phyloP scores from a whole-genome alignment of 2,329 filamentous ascomycete species.

The Penicillium sp. region DNA sequence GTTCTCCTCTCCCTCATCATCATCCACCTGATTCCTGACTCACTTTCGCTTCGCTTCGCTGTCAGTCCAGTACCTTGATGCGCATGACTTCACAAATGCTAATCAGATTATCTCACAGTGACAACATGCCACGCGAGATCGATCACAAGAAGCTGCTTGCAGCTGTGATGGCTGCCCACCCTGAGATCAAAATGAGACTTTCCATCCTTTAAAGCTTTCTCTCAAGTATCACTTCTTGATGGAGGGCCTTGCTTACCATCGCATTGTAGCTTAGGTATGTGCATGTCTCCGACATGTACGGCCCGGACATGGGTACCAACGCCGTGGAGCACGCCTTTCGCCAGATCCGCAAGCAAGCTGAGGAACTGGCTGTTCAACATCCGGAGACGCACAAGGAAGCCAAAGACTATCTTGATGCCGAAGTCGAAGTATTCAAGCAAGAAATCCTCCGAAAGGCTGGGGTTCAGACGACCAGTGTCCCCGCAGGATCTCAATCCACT shows the following conservation, averaged over 20 bases:
- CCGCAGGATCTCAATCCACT: not conserved
- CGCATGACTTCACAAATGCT: too few relatives aligned
- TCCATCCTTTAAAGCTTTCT: too few relatives aligned
- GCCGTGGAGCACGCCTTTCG: not conserved
- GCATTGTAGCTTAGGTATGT: not conserved
- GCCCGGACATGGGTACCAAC: not conserved
- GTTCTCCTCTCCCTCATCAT: too few relatives aligned
- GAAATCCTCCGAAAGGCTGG: not conserved
- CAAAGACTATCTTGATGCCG: not conserved
- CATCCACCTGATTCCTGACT: too few relatives aligned
- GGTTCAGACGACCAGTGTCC: not conserved
- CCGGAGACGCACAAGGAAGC: not conserved
- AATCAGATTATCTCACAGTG: not conserved
- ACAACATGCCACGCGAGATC: not conserved
- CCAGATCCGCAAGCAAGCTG: not conserved
- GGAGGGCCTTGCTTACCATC: not conserved
- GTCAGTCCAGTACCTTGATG: too few relatives aligned
- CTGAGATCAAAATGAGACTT: not conserved
- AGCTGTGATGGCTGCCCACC: not conserved
- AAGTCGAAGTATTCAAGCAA: not conserved
- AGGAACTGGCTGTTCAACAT: not conserved
- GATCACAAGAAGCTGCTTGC: not conserved
- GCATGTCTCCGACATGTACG: not conserved
- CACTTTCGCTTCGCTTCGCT: too few relatives aligned
- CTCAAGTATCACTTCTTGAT: too few relatives aligned